Evolutionary conservation across 768 basidiomycete genomes (phyloP).

Genomic region (Lentinus brumalis): DNA sequence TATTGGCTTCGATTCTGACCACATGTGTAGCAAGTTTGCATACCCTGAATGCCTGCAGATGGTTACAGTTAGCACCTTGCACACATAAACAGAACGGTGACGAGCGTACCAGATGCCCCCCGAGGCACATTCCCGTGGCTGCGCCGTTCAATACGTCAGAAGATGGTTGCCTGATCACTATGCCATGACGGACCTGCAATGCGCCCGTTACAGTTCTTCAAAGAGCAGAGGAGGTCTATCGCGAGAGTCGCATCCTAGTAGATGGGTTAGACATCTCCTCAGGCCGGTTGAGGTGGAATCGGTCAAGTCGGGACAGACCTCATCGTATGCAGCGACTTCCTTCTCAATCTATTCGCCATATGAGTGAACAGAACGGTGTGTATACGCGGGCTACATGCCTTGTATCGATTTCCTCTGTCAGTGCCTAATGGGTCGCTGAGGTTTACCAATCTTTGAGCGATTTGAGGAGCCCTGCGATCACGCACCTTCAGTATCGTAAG

Average conservation of each 20-base stretch:
- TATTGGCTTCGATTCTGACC: not conserved
- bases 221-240: slow-evolving; percentile 70
- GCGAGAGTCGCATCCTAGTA: slow-evolving; percentile 77
- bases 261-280: no score
- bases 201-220: slow-evolving; percentile 87
- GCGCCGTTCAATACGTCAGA: slow-evolving; percentile 13
- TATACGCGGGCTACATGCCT: slow-evolving; percentile 42
- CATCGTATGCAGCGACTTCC: slow-evolving; percentile 83
- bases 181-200: slow-evolving; percentile 64
- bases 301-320: slow-evolving; percentile 46
- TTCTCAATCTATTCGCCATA: slow-evolving; percentile 75
- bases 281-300: not conserved
- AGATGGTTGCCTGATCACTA: slow-evolving; percentile 26
- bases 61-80: slow-evolving; percentile 33
- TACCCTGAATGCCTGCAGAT: slow-evolving; percentile 53
- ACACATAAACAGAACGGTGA: slow-evolving; percentile 14
- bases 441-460: not conserved
- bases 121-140: slow-evolving; percentile 92
- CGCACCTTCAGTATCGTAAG: slow-evolving; percentile 84
- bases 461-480: slow-evolving; percentile 3
- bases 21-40: not conserved
- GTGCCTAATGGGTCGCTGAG: slow-evolving; percentile 51
- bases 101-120: slow-evolving; percentile 75
- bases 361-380: not conserved
- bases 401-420: slow-evolving; percentile 91